Conservation (phyloP, 164 flowering plant genomes). For the Nymphaea thermarum region DNA sequence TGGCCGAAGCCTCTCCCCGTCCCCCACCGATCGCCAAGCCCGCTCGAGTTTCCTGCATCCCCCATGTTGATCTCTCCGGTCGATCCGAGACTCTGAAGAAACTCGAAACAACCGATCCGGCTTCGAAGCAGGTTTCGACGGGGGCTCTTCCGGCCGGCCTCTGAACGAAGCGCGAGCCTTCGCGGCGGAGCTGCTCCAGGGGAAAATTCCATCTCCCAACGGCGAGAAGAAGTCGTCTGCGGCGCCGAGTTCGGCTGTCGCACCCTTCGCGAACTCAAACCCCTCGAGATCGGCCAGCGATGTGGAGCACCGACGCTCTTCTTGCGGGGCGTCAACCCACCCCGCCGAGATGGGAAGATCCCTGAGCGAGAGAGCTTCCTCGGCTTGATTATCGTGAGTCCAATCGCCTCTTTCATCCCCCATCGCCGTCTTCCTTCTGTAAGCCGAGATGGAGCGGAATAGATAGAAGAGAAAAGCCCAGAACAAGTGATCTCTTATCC, state of each 20-base stretch:
- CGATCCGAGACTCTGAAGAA: slow-evolving; percentile 11
- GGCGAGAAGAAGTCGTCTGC: slow-evolving; percentile 49
- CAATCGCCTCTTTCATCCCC: no score
- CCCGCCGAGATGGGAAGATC: slow-evolving; percentile 16
- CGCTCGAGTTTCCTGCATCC: no score
- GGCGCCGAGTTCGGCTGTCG: slow-evolving; percentile 19
- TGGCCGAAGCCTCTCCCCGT: no score
- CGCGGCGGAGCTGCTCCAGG: slow-evolving; percentile 9
- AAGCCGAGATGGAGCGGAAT: no score
- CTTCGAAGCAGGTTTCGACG: no score
- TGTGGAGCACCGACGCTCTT: neutral
- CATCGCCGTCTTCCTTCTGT: no score
- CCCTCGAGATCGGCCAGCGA: slow-evolving; percentile 17
- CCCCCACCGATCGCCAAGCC: no score
- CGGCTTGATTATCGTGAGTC: neutral
- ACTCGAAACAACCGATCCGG: no score
- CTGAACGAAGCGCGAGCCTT: no score
- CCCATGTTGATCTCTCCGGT: neutral
- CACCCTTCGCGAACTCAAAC: slow-evolving; percentile 42
- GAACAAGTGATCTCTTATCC: no score
- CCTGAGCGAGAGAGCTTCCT: slow-evolving; percentile 20
- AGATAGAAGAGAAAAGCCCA: no score
- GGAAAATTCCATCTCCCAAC: slow-evolving; percentile 35
- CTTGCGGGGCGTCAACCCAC: neutral
- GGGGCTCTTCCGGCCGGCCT: no score